Percentiles rank a stretch among this genome's conserved stretches.
Evolutionary conservation across 2,329 filamentous ascomycete species (phyloP).

Genomic region (Pochonia chlamydosporia): DNA sequence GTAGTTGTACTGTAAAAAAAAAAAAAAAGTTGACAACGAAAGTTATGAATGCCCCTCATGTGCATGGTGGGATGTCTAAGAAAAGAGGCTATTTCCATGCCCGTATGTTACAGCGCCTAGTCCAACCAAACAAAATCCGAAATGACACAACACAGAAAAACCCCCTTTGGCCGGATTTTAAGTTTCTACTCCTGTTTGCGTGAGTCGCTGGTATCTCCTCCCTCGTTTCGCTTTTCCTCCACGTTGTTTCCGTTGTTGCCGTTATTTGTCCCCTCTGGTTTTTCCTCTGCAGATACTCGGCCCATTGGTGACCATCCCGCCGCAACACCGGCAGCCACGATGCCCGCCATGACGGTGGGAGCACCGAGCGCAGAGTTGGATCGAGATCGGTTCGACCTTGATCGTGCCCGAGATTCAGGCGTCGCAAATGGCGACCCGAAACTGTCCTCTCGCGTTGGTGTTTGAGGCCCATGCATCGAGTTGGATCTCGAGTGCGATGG

Average conservation of each 20-base stretch:
- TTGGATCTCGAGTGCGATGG: slow-evolving; percentile 60
- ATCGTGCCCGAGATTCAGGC: slow-evolving; percentile 57
- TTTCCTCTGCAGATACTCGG: slow-evolving; percentile 27
- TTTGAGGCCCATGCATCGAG: slow-evolving; percentile 55
- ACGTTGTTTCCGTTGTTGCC: not conserved
- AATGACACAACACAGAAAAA: no score
- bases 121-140: no score
- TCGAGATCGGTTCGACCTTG: slow-evolving; percentile 59
- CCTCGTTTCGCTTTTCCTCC: slow-evolving; percentile 11
- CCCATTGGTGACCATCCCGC: slow-evolving; percentile 72
- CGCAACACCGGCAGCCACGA: slow-evolving; percentile 70
- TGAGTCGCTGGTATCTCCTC: slow-evolving; percentile 15
- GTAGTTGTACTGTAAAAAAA: not conserved
- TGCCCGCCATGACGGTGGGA: slow-evolving; percentile 76
- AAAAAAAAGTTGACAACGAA: not conserved
- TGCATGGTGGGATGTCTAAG: no score
- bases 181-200: slow-evolving; percentile 20
- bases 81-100: no score
- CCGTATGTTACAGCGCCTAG: no score
- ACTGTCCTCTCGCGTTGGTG: slow-evolving; percentile 55
- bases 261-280: slow-evolving; percentile 9
- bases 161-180: no score
- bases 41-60: no score
- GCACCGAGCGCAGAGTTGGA: slow-evolving; percentile 68
- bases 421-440: slow-evolving; percentile 44